phyloP scores from a whole-genome alignment of 2,329 filamentous ascomycete species.

The Phialophora expanda region DNA sequence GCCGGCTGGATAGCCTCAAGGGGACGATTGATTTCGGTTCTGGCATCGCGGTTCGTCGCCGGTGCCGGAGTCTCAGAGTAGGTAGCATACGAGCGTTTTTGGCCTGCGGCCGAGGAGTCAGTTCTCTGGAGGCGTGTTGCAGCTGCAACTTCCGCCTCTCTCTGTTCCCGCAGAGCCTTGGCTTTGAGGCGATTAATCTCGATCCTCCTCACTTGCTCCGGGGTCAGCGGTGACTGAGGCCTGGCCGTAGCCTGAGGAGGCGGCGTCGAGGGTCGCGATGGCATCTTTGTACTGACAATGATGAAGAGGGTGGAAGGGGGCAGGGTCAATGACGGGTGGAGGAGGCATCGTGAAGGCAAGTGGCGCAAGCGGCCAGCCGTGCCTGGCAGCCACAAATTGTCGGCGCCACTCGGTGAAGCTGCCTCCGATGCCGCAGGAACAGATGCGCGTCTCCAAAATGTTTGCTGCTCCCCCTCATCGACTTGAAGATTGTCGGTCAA shows the following conservation, averaged over 20 bases:
- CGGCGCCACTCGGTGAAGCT: slow-evolving; percentile 28
- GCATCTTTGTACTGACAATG: slow-evolving; percentile 20
- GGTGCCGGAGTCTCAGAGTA: slow-evolving; percentile 64
- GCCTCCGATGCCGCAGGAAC: slow-evolving; percentile 13
- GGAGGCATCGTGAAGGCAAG: neutral
- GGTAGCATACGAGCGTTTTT: slow-evolving; percentile 73
- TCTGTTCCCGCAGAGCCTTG: slow-evolving; percentile 80
- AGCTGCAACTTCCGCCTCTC: slow-evolving; percentile 63
- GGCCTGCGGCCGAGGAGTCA: slow-evolving; percentile 60
- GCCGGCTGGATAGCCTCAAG: slow-evolving; percentile 70
- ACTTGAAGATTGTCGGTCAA: slow-evolving; percentile 25
- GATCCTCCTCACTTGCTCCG: slow-evolving; percentile 67
- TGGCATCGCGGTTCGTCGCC: slow-evolving; percentile 72
- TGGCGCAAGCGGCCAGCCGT: neutral
- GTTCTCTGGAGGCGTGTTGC: slow-evolving; percentile 45
- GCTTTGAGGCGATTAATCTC: slow-evolving; percentile 87
- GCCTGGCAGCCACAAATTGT: slow-evolving; percentile 8
- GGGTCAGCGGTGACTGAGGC: slow-evolving; percentile 58
- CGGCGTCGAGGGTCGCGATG: slow-evolving; percentile 53
- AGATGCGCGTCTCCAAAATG: slow-evolving; percentile 17
- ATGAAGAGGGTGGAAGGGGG: neutral
- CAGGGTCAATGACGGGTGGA: neutral
- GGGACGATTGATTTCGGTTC: slow-evolving; percentile 48
- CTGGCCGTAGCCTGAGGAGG: slow-evolving; percentile 48
- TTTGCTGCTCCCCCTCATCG: slow-evolving; percentile 13